Conservation (phyloP, 177 flowering plant species). For the Vitis hybrid region DNA sequence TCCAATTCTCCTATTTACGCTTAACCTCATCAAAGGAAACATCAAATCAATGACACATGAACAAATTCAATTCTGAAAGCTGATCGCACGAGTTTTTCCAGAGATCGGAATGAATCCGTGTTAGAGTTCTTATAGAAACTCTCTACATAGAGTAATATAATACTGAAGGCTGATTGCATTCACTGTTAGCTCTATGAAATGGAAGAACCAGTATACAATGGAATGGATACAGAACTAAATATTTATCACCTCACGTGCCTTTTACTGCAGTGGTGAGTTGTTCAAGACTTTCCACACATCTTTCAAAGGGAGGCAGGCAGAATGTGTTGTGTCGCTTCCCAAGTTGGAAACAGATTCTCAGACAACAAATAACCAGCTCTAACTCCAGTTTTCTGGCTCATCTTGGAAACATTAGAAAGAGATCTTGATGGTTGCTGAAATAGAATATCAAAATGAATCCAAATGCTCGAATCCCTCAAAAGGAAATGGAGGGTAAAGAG, state of each 20-base stretch:
- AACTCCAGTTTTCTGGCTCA: constrained; percentile 19
- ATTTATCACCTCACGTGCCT: constrained; percentile 19
- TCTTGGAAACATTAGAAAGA: background rate
- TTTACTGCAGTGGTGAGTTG: constrained; percentile 8
- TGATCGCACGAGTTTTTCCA: constrained; percentile 5
- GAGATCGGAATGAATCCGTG: constrained; percentile 5
- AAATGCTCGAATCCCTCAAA: constrained; percentile 9
- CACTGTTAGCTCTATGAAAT: constrained; percentile 15
- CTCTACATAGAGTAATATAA: constrained; percentile 9
- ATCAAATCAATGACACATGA: constrained; percentile 11
- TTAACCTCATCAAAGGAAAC: constrained; percentile 9
- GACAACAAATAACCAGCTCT: constrained; percentile 13
- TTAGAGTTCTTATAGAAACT: constrained; percentile 13
- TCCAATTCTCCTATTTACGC: constrained; percentile 2
- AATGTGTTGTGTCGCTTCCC: constrained; percentile 5
- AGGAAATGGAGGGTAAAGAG: constrained; percentile 12
- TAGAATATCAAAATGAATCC: constrained; percentile 18
- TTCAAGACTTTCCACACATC: constrained; percentile 9
- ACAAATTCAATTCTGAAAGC: constrained; percentile 10
- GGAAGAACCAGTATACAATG: constrained; percentile 6
- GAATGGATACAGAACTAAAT: constrained; percentile 8
- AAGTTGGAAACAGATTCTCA: constrained; percentile 16
- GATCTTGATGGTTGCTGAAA: constrained; percentile 7
- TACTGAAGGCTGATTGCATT: constrained; percentile 15
- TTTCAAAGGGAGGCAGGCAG: constrained; percentile 16